phyloP scores from a whole-genome alignment of 116 monocot species.

The Cymodocea nodosa region DNA sequence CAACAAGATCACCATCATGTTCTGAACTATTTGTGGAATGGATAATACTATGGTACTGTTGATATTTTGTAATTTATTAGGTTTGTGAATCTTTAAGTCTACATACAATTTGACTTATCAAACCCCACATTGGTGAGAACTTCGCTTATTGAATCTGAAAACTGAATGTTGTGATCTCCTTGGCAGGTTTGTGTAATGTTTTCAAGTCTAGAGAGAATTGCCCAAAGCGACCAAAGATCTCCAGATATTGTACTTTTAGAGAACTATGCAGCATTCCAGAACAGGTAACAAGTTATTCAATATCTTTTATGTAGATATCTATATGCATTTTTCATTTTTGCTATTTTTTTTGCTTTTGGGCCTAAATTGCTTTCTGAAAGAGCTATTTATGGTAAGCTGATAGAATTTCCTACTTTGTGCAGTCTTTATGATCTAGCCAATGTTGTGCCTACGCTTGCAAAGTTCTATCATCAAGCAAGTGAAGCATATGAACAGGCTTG shows the following conservation, averaged over 20 bases:
- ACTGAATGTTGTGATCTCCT: neutral
- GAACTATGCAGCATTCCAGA: conserved; percentile 97
- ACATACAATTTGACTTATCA: too few species aligned
- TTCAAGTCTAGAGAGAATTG: conserved; percentile 71
- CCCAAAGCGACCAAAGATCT: conserved; percentile 71
- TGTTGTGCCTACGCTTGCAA: conserved; percentile 92
- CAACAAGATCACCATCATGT: neutral
- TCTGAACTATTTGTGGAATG: neutral
- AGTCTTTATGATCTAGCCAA: conserved; percentile 99
- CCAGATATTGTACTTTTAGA: conserved; percentile 84
- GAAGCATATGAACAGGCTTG: conserved; percentile 96
- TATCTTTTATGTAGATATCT: too few species aligned
- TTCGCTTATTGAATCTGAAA: too few species aligned
- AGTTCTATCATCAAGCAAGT: conserved; percentile 95
- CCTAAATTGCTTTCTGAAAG: neutral
- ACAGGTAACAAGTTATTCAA: conserved; percentile 37
- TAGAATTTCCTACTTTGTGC: conserved; percentile 11
- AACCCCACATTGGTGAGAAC: too few species aligned
- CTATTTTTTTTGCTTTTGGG: neutral
- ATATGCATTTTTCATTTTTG: too few species aligned
- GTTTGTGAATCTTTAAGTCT: too few species aligned
- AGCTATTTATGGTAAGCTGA: neutral
- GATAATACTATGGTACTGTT: too few species aligned
- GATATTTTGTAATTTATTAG: too few species aligned
- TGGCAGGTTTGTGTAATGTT: conserved; percentile 86